These are phyloP conservation scores for Phytophthora niederhauseri DNA, from an alignment of 352 stramenopile genomes.

Conservation along the genomic window DNA sequence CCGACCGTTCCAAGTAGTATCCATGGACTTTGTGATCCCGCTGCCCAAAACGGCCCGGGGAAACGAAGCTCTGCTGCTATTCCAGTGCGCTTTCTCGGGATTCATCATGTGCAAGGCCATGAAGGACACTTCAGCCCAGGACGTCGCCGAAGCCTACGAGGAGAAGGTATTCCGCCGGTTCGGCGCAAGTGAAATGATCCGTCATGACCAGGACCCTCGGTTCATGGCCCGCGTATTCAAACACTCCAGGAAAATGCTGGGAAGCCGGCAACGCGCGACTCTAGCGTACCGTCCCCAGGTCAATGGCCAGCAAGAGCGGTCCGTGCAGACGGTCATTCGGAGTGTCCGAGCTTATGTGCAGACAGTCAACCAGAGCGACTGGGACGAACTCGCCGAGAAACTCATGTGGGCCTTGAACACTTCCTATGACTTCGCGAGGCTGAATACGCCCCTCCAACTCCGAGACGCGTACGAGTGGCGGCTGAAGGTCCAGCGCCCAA, in stretches of 20 bases:
- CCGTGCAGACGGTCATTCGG: conserved; percentile 35
- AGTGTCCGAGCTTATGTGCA: conserved; percentile 27
- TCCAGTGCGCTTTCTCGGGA: not conserved
- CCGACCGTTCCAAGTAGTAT: not conserved
- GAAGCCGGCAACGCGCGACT: conserved; percentile 26
- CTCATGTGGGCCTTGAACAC: conserved; percentile 37
- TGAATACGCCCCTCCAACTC: conserved; percentile 9
- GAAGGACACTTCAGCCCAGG: not conserved
- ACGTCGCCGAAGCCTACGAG: not conserved
- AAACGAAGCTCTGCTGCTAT: not conserved
- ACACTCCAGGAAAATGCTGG: conserved; percentile 31
- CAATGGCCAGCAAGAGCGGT: conserved; percentile 44
- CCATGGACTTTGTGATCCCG: not conserved
- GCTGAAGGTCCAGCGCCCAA: conserved; percentile 5
- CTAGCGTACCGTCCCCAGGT: conserved; percentile 39
- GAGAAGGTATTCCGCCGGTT: not conserved
- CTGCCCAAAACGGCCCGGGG: not conserved
- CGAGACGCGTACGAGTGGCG: conserved; percentile 8
- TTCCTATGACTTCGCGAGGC: conserved; percentile 14
- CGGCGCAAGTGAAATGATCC: not conserved
- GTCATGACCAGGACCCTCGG: not conserved
- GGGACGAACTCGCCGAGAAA: conserved; percentile 31
- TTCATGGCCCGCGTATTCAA: conserved; percentile 21
- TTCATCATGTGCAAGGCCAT: not conserved
- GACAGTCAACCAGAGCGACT: conserved; percentile 33